Evolutionary conservation across 2,329 filamentous ascomycete genomes (phyloP).

Genomic region (Venturia pyrina): DNA sequence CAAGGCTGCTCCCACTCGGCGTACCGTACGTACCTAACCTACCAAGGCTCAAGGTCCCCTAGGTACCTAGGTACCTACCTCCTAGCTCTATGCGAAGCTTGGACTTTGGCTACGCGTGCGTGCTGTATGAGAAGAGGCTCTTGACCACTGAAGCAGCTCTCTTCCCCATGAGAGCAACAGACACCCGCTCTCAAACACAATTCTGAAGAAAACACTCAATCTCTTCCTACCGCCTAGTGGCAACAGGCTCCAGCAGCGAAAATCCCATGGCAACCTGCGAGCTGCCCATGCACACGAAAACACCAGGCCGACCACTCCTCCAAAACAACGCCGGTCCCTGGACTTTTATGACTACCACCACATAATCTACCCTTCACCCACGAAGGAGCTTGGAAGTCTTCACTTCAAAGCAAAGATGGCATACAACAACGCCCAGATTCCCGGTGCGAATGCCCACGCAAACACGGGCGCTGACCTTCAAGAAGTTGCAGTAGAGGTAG

Average conservation of each 20-base stretch:
- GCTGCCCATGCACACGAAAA: not conserved
- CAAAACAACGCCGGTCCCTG: not conserved
- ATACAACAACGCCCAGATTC: constrained; percentile 40
- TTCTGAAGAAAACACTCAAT: not conserved
- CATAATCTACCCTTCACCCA: not conserved
- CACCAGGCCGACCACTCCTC: not conserved
- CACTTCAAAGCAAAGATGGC: constrained; percentile 42
- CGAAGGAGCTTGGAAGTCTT: constrained; percentile 2
- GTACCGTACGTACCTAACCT: no score
- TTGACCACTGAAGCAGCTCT: not conserved
- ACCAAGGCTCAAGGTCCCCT: no score
- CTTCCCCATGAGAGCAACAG: not conserved
- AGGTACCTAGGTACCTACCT: not conserved
- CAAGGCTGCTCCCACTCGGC: no score
- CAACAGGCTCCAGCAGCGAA: not conserved
- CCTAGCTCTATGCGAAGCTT: not conserved
- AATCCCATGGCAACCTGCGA: not conserved
- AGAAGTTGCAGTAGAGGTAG: constrained; percentile 10
- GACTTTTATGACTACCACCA: not conserved
- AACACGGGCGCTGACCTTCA: not conserved
- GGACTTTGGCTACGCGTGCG: not conserved
- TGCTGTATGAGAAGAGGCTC: not conserved
- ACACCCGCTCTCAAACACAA: not conserved
- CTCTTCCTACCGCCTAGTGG: constrained; percentile 5
- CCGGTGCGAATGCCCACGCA: constrained; percentile 25